Evolutionary conservation across 805 yeast species (phyloP), one percentile per base, ranked within the genome.

Genomic region (Jamesozyma rosinii): DNA sequence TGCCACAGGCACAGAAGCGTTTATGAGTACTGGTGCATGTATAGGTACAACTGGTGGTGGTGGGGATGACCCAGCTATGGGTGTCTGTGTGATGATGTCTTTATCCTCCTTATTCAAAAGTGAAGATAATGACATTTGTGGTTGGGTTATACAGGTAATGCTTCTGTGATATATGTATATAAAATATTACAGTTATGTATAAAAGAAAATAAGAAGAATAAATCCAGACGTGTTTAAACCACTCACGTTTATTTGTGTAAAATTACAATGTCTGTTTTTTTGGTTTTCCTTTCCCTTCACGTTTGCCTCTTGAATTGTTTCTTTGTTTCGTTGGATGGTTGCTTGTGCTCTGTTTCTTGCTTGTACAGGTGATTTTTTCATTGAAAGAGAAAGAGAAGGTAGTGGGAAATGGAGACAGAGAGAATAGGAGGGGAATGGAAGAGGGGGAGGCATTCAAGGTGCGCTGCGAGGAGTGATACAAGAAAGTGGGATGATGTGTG

Each of bases 41-140:
- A 14, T 11, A 24, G 26, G 31, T 15, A 40, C 19, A n/a, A n/a
- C n/a, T 6, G 29, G 11, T 24, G 29, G 29, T 24, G 6, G 29
- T 24, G 29, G 29, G 6, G 29, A 11, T 11, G 29, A 24, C 6
- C 11, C 29, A 11, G 29, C 11, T 24, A 24, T 24, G 10, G 29
- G 10, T 24, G 29, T 24, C 11, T 6, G 29, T 24, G 29, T 24
- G 21, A 40, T 38, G 6, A 46, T 44, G 34, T 49, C 52, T 30
- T 41, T 47, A 41, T 56, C 60, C 30, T 59, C 62, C 22, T 53
- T 51, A 44, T 59, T 59, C 35, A 59, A 40, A 38, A 59, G 38
- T n/a, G 55, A 51, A 37, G 60, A 54, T 46, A 59, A 47, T 32
- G 64, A 59, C 63, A 58, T 59, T n/a, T 24, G 8, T 35, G 19